phyloP scores from a whole-genome alignment of 73 alveolate genomes.

The Paraurostyla sp. region DNA sequence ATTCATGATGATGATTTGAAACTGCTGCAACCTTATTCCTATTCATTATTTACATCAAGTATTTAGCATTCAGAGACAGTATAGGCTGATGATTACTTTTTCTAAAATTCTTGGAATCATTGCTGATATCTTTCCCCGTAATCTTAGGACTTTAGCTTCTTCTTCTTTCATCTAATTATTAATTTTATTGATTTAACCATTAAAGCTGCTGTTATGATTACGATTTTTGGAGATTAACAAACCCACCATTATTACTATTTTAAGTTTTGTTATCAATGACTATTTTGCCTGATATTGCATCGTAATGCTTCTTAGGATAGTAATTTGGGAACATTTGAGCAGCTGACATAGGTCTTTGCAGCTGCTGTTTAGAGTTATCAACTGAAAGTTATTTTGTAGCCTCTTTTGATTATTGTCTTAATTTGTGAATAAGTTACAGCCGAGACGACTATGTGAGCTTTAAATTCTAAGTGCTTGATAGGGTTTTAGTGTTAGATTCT shows the following conservation, averaged over 20 bases:
- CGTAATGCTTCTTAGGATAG: neutral
- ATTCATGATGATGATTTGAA: neutral
- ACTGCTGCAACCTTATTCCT: neutral
- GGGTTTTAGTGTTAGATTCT: too few relatives aligned
- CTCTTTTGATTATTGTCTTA: too few relatives aligned
- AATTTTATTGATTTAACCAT: neutral
- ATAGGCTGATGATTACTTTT: constrained; percentile 21
- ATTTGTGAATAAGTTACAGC: too few relatives aligned
- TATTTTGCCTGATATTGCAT: neutral
- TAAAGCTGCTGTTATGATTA: too few relatives aligned
- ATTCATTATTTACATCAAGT: neutral
- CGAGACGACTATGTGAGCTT: too few relatives aligned
- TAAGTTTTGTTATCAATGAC: neutral
- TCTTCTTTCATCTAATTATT: neutral
- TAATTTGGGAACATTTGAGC: neutral
- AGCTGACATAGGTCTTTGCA: neutral
- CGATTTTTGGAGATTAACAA: too few relatives aligned
- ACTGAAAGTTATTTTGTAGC: too few relatives aligned
- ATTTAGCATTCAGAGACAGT: constrained; percentile 19
- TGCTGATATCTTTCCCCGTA: neutral
- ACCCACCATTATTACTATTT: too few relatives aligned
- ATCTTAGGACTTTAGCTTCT: neutral
- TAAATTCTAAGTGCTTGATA: too few relatives aligned
- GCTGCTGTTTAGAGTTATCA: too few relatives aligned
- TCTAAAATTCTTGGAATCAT: neutral